Percentiles rank a stretch among this genome's conserved stretches.
These are phyloP conservation scores for Arthrobotrys sinensis DNA, from an alignment of 2,329 filamentous ascomycete species.

Conservation along the genomic window DNA sequence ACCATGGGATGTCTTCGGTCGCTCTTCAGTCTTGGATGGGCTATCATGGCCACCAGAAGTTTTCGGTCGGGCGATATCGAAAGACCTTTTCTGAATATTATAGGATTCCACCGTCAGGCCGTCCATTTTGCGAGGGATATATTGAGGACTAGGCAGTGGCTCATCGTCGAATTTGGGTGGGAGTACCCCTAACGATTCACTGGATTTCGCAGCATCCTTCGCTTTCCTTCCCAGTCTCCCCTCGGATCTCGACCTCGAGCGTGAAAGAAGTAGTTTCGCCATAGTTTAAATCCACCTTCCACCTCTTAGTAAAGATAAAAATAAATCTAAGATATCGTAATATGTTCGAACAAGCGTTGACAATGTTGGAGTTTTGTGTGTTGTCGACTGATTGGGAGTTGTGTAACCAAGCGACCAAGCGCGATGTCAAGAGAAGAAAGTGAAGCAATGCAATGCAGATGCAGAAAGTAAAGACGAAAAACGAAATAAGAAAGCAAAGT, in stretches of 20 bases:
- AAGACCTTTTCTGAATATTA: constrained; percentile 35
- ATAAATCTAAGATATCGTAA: constrained; percentile 10
- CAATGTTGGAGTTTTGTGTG: constrained; percentile 25
- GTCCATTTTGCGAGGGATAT: constrained; percentile 38
- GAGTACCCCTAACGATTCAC: constrained; percentile 32
- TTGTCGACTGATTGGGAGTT: constrained; percentile 22
- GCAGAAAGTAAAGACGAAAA: constrained; percentile 20
- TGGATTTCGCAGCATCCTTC: constrained; percentile 47
- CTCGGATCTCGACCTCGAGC: constrained; percentile 56
- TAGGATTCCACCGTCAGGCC: constrained; percentile 33
- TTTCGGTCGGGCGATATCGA: constrained; percentile 50
- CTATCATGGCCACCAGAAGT: constrained; percentile 32
- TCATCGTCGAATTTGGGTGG: constrained; percentile 46
- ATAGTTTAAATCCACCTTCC: constrained; percentile 17
- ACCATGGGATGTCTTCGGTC: constrained; percentile 57
- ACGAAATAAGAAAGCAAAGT: constrained; percentile 54
- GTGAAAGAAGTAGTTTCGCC: constrained; percentile 57
- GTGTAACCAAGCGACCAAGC: constrained; percentile 19
- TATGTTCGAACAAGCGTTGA: constrained; percentile 7
- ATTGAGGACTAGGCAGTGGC: constrained; percentile 37
- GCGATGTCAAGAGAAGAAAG: constrained; percentile 10
- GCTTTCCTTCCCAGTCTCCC: constrained; percentile 42
- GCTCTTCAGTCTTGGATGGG: constrained; percentile 26
- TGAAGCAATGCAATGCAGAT: constrained; percentile 9
- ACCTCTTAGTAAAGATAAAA: neutral